Conservation (phyloP, 2,329 filamentous ascomycete species). For the Calycina herbarum region DNA sequence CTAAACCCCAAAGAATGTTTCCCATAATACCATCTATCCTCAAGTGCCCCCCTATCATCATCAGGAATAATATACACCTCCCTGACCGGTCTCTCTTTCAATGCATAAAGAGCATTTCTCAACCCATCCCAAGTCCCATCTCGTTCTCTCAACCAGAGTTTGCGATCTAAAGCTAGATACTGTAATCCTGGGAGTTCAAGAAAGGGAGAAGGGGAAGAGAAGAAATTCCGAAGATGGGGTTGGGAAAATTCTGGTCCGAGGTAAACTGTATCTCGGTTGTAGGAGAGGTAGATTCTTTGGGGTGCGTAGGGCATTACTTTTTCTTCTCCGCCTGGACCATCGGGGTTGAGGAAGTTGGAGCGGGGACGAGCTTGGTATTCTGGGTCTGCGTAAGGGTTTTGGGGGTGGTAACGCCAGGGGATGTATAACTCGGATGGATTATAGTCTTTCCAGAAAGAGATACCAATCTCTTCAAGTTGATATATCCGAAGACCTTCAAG, state of each 20-base stretch:
- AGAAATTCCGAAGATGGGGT: conserved; percentile 19
- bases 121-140: conserved; percentile 17
- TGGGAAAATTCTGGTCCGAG: conserved; percentile 28
- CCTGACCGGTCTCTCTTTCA: conserved; percentile 19
- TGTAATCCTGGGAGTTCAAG: conserved; percentile 22
- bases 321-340: background rate
- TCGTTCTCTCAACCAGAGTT: conserved; percentile 16
- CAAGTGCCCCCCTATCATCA: conserved; percentile 20
- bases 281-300: conserved; percentile 22
- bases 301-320: conserved; percentile 18
- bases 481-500: conserved; percentile 24
- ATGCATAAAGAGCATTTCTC: conserved; percentile 19
- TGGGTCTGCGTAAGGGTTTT: conserved; percentile 16
- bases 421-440: conserved; percentile 16
- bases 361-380: background rate
- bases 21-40: conserved; percentile 25
- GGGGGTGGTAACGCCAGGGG: conserved; percentile 23
- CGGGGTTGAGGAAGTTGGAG: background rate
- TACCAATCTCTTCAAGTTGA: conserved; percentile 21
- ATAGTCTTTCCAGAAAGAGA: conserved; percentile 18
- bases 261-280: conserved; percentile 25
- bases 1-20: conserved; percentile 21
- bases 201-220: conserved; percentile 12
- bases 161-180: conserved; percentile 24
- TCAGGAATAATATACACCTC: conserved; percentile 26